These are phyloP conservation scores for Nothophaeocryptopus gaeumannii DNA, from an alignment of 2,329 filamentous ascomycete species.

Conservation along the genomic window DNA sequence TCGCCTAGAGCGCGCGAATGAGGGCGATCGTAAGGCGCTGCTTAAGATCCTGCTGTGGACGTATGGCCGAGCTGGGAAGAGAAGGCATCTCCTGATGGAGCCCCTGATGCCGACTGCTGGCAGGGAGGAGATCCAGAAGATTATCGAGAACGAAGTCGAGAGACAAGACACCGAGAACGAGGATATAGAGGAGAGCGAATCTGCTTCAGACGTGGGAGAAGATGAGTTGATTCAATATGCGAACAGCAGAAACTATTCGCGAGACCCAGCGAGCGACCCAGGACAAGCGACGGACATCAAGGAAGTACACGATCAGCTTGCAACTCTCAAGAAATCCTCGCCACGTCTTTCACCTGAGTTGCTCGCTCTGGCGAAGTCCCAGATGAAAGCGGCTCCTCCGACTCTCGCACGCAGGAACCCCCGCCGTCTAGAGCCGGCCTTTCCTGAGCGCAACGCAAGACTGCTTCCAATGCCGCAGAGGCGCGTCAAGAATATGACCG, in stretches of 20 bases:
- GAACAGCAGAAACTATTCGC: neutral
- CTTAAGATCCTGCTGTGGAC: slow-evolving; percentile 53
- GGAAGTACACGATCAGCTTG: no score
- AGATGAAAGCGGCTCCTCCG: slow-evolving; percentile 32
- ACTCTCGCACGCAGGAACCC: slow-evolving; percentile 28
- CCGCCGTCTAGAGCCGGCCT: slow-evolving; percentile 27
- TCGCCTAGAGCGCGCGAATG: slow-evolving; percentile 52
- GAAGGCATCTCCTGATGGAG: slow-evolving; percentile 49
- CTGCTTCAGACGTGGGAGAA: no score
- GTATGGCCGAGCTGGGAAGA: slow-evolving; percentile 57
- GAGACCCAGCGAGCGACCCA: neutral
- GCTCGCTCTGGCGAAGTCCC: slow-evolving; percentile 32
- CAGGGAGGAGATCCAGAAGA: neutral
- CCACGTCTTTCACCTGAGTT: slow-evolving; percentile 37
- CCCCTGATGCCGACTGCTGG: slow-evolving; percentile 18
- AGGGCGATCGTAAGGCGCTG: slow-evolving; percentile 52
- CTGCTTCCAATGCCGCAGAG: slow-evolving; percentile 45
- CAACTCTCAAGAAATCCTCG: no score
- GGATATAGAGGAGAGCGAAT: no score
- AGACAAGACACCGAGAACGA: no score
- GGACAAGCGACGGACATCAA: no score
- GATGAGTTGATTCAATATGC: no score
- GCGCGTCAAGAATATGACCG: slow-evolving; percentile 44
- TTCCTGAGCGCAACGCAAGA: slow-evolving; percentile 48
- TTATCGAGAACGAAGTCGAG: neutral